These are phyloP conservation scores for Schrenkiella parvula DNA, from an alignment of 345 rosid species.

Conservation along the genomic window DNA sequence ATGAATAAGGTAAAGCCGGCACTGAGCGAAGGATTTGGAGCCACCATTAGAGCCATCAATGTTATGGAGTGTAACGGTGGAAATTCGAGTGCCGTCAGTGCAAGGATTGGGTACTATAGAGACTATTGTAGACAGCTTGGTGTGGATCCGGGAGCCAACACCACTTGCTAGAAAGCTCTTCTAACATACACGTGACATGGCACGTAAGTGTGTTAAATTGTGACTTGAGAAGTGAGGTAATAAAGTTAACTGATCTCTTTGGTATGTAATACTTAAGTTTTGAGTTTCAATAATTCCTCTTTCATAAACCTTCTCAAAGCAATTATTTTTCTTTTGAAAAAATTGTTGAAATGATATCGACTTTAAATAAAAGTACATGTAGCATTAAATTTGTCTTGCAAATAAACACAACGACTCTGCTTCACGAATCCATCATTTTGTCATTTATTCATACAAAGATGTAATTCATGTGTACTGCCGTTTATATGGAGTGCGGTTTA, in stretches of 20 bases:
- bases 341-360: too few species aligned
- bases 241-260: not conserved
- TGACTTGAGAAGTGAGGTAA: not conserved
- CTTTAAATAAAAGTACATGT: too few species aligned
- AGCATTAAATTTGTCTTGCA: too few species aligned
- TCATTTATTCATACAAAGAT: too few species aligned
- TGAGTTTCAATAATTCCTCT: too few species aligned
- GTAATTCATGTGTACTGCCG: too few species aligned
- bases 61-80: conserved; percentile 46
- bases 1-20: conserved; percentile 41
- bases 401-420: too few species aligned
- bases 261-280: too few species aligned
- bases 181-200: not conserved
- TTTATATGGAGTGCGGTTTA: too few species aligned
- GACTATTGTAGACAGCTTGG: conserved; percentile 42
- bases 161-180: conserved; percentile 25
- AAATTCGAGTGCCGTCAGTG: conserved; percentile 29
- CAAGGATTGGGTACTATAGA: conserved; percentile 36
- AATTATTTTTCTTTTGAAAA: too few species aligned
- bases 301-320: too few species aligned
- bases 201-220: not conserved
- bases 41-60: conserved; percentile 48
- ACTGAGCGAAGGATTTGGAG: conserved; percentile 46
- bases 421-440: too few species aligned
- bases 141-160: conserved; percentile 31